Evolutionary conservation across 805 yeast genomes (phyloP).

Genomic region (Monosporozyma yasuniensis): DNA sequence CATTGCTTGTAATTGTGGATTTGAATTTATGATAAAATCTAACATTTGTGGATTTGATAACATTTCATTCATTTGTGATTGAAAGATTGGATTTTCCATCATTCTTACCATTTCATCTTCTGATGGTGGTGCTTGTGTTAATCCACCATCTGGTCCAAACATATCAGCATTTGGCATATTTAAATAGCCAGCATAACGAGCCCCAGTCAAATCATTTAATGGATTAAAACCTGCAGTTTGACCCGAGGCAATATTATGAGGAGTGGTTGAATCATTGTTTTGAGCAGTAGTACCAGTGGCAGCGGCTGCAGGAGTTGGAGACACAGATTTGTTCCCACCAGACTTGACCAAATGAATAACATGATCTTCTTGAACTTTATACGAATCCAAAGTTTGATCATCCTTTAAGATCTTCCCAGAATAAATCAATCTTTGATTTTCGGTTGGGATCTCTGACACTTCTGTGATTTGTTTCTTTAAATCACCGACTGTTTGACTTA

Average conservation of each 20-base stretch:
- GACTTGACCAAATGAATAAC: constrained; percentile 86
- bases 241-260: constrained; percentile 81
- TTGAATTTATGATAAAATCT: constrained; percentile 69
- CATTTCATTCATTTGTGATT: constrained; percentile 74
- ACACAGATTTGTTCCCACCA: constrained; percentile 34
- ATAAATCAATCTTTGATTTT: constrained; percentile 81
- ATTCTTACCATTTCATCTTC: constrained; percentile 65
- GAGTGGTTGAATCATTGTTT: constrained; percentile 30
- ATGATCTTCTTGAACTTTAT: constrained; percentile 79
- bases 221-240: constrained; percentile 77
- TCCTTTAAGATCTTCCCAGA: constrained; percentile 93
- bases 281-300: constrained; percentile 17
- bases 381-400: constrained; percentile 58
- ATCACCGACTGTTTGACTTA: constrained; percentile 50
- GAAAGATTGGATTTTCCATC: constrained; percentile 76
- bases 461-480: constrained; percentile 58
- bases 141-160: constrained; percentile 94
- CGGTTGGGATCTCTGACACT: constrained; percentile 57
- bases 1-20: constrained; percentile 76
- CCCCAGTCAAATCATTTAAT: constrained; percentile 86
- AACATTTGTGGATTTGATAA: constrained; percentile 82
- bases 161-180: constrained; percentile 78
- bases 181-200: constrained; percentile 82
- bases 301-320: constrained; percentile 22
- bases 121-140: constrained; percentile 43